Base-by-base conservation (phyloP, 2,329 filamentous ascomycete species). In the Cytospora piceae region DNA sequence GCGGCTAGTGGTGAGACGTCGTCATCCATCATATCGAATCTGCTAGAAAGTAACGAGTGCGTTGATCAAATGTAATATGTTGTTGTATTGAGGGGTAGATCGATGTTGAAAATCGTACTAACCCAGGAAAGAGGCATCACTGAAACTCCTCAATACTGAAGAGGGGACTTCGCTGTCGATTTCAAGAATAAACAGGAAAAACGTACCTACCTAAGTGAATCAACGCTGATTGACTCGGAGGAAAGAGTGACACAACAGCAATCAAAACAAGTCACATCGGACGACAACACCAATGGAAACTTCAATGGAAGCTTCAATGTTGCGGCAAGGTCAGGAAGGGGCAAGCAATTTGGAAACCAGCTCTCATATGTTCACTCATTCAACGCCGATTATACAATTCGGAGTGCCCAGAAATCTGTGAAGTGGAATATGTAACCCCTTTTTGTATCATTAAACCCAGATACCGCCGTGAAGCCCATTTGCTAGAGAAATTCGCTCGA, bases 331-430 rank as follows among this genome's bases (percentile, higher is more conserved):
- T 42, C 39, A 22, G 27, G 27, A 39, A 57, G n/a, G 32, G 14
- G 29, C 55, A 57, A 39, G 37, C 22, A 55, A 39, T 24, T 14
- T 22, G 15, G 51, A 24, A 39, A 17, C 29, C 31, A 32, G 53
- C 61, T 24, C 39, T 51, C 31, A 29, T 22, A 63, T 6, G 32
- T 27, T 63, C 53, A 57, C 53, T 63, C 22, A 20, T 54, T 53
- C 61, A 63, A 34, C 20, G 31, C 11, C 37, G 39, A 29, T 15
- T 56, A 24, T 46, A 63, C 61, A 63, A 51, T 63, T 46, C 37
- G 22, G 42, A 20, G 51, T 63, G 34, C 9, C 53, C 39, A 14
- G 34, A 9, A 20, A 57, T 15, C 20, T 27, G 61, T 55, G 11
- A 9, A 12, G n/a, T 9, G 11, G 8, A 11, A 22, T 49, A 22